Evolutionary conservation across 2,329 filamentous ascomycete species (phyloP).

Genomic region (Triangularia verruculosa): DNA sequence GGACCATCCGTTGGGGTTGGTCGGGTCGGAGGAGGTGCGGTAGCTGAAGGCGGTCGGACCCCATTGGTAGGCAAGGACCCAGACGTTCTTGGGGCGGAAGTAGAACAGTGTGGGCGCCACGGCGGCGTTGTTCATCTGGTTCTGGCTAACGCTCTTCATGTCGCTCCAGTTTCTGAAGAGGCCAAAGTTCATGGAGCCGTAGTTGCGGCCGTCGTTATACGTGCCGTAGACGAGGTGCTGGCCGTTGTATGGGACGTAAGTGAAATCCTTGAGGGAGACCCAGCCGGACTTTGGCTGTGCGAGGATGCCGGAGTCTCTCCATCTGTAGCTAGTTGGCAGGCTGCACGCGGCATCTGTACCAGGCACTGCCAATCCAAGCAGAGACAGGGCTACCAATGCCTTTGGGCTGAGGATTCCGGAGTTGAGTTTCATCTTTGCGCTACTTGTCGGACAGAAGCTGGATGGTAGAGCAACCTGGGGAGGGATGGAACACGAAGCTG

Average conservation of each 20-base stretch:
- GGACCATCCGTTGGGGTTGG: conserved; percentile 57
- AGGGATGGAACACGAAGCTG: not conserved
- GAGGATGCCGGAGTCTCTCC: conserved; percentile 51
- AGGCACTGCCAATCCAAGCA: not conserved
- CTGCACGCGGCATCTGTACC: conserved; percentile 35
- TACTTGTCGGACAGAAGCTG: not conserved
- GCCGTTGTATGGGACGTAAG: conserved; percentile 51
- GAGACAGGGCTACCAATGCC: not conserved
- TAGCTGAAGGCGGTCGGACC: conserved; percentile 58
- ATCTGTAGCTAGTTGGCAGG: conserved; percentile 54
- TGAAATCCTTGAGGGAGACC: conserved; percentile 63
- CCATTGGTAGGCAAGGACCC: conserved; percentile 67
- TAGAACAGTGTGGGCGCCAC: conserved; percentile 63
- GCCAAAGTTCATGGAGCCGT: conserved; percentile 58
- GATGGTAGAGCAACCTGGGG: not conserved
- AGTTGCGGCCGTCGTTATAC: conserved; percentile 44
- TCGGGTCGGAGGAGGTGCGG: conserved; percentile 56
- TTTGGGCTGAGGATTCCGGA: not conserved
- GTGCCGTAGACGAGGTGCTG: conserved; percentile 61
- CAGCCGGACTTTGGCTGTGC: conserved; percentile 52
- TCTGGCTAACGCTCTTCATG: conserved; percentile 53
- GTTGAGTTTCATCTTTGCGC: not conserved
- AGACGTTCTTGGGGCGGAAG: conserved; percentile 58
- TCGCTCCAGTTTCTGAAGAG: conserved; percentile 52
- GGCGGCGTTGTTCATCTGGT: conserved; percentile 41